Evolutionary conservation across 768 basidiomycete genomes (phyloP).

Genomic region (Termitomyces sp.): DNA sequence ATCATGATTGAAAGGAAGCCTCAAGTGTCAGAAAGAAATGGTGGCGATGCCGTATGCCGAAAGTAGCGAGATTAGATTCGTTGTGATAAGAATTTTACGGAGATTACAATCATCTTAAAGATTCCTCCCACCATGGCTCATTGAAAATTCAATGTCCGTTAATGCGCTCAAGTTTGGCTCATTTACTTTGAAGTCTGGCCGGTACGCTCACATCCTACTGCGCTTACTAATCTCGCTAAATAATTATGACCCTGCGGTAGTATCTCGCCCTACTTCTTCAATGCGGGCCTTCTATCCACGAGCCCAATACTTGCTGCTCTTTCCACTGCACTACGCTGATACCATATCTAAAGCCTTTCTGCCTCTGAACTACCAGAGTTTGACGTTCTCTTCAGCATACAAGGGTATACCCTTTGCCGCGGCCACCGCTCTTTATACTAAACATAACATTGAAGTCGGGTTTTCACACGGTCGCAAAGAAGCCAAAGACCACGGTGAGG

Average conservation of each 20-base stretch:
- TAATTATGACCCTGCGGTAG: constrained; percentile 29
- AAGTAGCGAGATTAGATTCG: background rate
- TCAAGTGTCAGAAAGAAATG: background rate
- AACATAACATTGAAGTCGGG: constrained; percentile 59
- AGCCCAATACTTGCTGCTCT: constrained; percentile 76
- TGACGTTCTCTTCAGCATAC: constrained; percentile 94
- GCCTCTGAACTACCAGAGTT: constrained; percentile 38
- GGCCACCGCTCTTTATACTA: constrained; percentile 68
- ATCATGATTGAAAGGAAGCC: background rate
- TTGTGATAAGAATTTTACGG: background rate
- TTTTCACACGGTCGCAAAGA: constrained; percentile 96
- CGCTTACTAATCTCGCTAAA: background rate
- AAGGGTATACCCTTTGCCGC: constrained; percentile 96
- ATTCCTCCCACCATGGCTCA: constrained; percentile 35
- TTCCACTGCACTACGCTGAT: constrained; percentile 77
- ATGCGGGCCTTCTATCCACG: constrained; percentile 83
- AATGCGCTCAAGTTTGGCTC: constrained; percentile 86
- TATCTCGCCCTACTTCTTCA: constrained; percentile 95
- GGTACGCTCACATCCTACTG: constrained; percentile 43
- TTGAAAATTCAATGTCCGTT: constrained; percentile 60
- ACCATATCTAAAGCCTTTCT: constrained; percentile 58
- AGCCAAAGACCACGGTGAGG: constrained; percentile 93
- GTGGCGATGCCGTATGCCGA: background rate
- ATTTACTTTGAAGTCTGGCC: constrained; percentile 93
- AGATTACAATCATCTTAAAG: background rate